Percentiles rank a stretch among this genome's conserved stretches.
Evolutionary conservation across 352 stramenopile species (phyloP).

Genomic region (Globisporangium nodosum): DNA sequence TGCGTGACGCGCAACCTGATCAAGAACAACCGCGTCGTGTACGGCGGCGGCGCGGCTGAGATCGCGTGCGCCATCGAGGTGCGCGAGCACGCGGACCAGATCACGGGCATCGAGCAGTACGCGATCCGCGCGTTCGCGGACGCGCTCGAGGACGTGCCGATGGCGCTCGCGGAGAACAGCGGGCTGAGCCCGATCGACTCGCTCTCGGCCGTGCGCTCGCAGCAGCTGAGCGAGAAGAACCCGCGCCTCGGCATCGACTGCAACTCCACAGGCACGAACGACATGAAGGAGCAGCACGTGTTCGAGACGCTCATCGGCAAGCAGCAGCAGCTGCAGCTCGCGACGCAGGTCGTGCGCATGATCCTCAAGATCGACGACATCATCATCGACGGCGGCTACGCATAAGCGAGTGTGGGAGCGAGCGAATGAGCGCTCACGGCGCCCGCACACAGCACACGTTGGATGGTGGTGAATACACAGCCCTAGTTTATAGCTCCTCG

Average conservation of each 20-base stretch:
- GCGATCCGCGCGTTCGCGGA: slow-evolving; percentile 98
- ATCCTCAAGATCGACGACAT: slow-evolving; percentile 99
- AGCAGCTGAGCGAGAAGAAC: slow-evolving; percentile 93
- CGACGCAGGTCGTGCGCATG: slow-evolving; percentile 99
- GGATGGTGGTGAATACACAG: slow-evolving; percentile 7
- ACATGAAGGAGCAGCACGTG: slow-evolving; percentile 98
- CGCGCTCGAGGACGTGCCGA: slow-evolving; percentile 98
- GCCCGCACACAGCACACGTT: slow-evolving; percentile 2
- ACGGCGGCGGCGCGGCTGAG: slow-evolving; percentile 96
- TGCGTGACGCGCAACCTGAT: slow-evolving; percentile 99
- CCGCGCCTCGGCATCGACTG: slow-evolving; percentile 96
- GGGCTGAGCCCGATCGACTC: slow-evolving; percentile 97
- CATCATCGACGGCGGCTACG: slow-evolving; percentile 93
- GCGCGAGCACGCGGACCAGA: slow-evolving; percentile 79
- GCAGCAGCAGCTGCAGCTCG: slow-evolving; percentile 98
- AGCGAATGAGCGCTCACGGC: neutral
- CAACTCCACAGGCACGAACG: slow-evolving; percentile 89
- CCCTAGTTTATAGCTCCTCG: slow-evolving; percentile 13
- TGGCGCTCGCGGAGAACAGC: slow-evolving; percentile 98
- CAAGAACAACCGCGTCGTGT: slow-evolving; percentile 99
- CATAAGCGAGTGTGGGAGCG: slow-evolving; percentile 26
- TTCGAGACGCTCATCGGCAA: slow-evolving; percentile 99
- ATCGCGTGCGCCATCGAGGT: slow-evolving; percentile 97
- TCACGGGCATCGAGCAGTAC: slow-evolving; percentile 92
- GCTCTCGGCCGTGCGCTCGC: slow-evolving; percentile 95